A percentile compares a stretch with the other conserved stretches of the same genome.
Evolutionary conservation across 306 rosid genomes (phyloP).

Genomic region (Mimosa bimucronata): DNA sequence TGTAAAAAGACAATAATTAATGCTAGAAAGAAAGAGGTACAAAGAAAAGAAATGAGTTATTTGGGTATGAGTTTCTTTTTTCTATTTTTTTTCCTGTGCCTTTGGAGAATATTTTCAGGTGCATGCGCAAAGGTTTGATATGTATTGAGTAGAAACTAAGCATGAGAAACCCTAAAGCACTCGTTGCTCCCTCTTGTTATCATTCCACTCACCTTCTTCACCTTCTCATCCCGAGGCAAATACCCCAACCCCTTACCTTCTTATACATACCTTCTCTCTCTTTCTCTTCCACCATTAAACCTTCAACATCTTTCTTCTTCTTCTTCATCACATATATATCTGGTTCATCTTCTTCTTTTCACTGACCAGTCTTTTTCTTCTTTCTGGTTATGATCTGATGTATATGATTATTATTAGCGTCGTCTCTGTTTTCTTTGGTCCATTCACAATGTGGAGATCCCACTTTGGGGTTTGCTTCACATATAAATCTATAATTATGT

Average conservation of each 20-base stretch:
- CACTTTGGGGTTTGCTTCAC: constrained; percentile 44
- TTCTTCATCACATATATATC: not conserved
- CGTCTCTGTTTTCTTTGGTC: constrained; percentile 14
- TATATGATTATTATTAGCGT: too few relatives aligned
- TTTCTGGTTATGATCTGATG: not conserved
- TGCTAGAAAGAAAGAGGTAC: constrained; percentile 59
- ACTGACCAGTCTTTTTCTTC: not conserved
- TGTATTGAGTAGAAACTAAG: constrained; percentile 89
- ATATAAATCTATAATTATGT: constrained; percentile 42
- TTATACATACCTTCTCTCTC: constrained; percentile 48
- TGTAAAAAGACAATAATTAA: constrained; percentile 54
- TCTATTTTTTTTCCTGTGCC: not conserved
- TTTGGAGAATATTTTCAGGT: constrained; percentile 86
- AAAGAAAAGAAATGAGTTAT: constrained; percentile 51
- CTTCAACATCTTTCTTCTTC: not conserved
- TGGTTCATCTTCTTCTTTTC: not conserved
- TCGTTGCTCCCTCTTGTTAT: constrained; percentile 84
- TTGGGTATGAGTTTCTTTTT: constrained; percentile 51
- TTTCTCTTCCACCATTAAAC: not conserved
- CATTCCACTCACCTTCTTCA: constrained; percentile 99
- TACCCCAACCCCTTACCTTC: constrained; percentile 38
- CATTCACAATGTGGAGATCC: constrained; percentile 48
- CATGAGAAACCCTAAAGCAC: constrained; percentile 96
- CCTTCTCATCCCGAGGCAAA: constrained; percentile 83
- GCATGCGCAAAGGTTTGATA: constrained; percentile 83